Evolutionary conservation across 1,284 basidiomycete genomes (phyloP), one percentile per base, ranked within the genome.

Genomic region (Pterula multifida): DNA sequence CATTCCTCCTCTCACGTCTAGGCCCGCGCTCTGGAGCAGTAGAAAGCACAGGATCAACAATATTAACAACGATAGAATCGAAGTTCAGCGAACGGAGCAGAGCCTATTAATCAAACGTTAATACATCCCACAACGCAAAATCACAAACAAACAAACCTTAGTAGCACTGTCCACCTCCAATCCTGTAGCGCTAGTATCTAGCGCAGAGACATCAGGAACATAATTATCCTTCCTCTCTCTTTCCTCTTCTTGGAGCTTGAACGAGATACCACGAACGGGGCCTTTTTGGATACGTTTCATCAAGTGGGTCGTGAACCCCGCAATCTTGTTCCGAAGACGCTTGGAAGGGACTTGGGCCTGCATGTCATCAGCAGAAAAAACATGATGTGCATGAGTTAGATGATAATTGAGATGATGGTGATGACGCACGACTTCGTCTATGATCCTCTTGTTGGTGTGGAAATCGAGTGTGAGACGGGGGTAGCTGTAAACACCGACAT

Each of bases 171-270:
- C 93, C 64, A 97, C 77, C 65, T 93, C 87, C 53, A 96, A 74
- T 48, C 84, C 85, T 54, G 71, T 69, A 36, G 75, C 78, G 56
- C 74, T 75, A 55, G 81, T 84, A 68, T 94, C 90, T 57, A 97
- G 86, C 49, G 93, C 93, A 55, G 93, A 97, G 50, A 95, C 83
- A 64, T 96, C 93, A 58, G 93, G 93, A 50, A 96, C 92, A 70
- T 94, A 96, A 77, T 95, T 93, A 69, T 97, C 94, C 82, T 98
- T 98, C 66, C 95, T 79, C 76, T 99, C 96, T 60, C 96, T 84
- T 77, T 99, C 96, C 75, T 99, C 96, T 69, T 98, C 96, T 71
- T 99, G 96, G 60, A 99, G 88, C 76, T 97, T 97, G 92, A 98
- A 99, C 58, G 94, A 98, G 71, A 99, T 98, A 65, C 96, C 96